Percentiles rank a stretch among this genome's conserved stretches.
phyloP scores from a whole-genome alignment of 192 early-diverging fungal genomes.

The Mycoemilia scoparia region DNA sequence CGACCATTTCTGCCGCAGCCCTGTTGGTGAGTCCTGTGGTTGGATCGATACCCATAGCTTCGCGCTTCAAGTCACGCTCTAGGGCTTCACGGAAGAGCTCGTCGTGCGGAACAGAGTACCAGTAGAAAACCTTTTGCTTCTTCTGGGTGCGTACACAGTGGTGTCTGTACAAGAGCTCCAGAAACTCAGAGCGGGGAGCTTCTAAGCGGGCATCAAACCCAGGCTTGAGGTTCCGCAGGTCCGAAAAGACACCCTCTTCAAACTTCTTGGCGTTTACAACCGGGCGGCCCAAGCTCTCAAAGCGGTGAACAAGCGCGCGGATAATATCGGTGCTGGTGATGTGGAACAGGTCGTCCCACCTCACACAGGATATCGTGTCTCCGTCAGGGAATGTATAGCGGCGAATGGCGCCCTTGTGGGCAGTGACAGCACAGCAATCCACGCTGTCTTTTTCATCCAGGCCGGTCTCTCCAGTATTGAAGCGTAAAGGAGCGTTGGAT shows the following conservation, averaged over 20 bases:
- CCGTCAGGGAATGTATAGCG: conserved; percentile 52
- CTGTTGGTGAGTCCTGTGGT: conserved; percentile 36
- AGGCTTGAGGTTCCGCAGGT: conserved; percentile 86
- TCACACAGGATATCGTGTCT: conserved; percentile 78
- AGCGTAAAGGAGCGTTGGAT: conserved; percentile 27
- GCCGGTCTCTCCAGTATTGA: conserved; percentile 21
- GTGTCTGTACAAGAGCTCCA: conserved; percentile 89
- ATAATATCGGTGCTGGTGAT: conserved; percentile 97
- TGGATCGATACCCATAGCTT: conserved; percentile 65
- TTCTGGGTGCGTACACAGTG: conserved; percentile 95
- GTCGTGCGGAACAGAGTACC: conserved; percentile 91
- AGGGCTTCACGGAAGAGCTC: conserved; percentile 87
- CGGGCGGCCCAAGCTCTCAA: conserved; percentile 74
- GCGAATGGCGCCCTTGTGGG: conserved; percentile 17
- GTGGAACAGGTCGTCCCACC: conserved; percentile 84
- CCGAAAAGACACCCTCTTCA: conserved; percentile 95
- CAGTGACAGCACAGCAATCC: conserved; percentile 16
- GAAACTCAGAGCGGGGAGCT: conserved; percentile 79
- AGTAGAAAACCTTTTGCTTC: conserved; percentile 99
- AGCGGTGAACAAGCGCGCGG: conserved; percentile 71
- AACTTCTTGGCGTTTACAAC: conserved; percentile 88
- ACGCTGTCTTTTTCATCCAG: conserved; percentile 21
- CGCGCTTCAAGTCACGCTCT: conserved; percentile 89
- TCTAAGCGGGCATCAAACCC: conserved; percentile 84
- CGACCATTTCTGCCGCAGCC: conserved; percentile 14